Evolutionary conservation across 495 filamentous ascomycete genomes (phyloP), one percentile per base, ranked within the genome.

Genomic region (Recurvomyces mirabilis): DNA sequence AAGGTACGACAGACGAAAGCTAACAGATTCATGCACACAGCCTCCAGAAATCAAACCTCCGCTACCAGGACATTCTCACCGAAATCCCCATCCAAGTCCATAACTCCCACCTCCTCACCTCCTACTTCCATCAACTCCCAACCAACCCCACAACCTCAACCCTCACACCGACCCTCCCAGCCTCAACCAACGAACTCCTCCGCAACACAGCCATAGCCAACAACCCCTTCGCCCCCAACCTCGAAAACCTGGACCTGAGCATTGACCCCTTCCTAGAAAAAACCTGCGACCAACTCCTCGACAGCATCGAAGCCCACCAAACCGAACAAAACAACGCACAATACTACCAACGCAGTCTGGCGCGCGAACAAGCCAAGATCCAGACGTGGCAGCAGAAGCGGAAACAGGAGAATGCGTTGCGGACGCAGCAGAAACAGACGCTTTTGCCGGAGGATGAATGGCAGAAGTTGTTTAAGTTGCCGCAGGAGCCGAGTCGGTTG

Each of bases 251-350:
- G 25, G 85, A 94, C 46, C 80, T 98, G 38, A 85, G 78, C 54
- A 89, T 96, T 62, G 91, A 98, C 60, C 91, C 91, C 20, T 96
- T 91, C 73, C 77, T 98, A n/a, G 88, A 94, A 73, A 93, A 94
- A 74, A 93, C 89, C 45, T 91, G 85, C 65, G 88, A 98, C 59
- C 77, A 93, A 50, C 76, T 98, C 19, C 78, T 98, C 45, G 91
- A 98, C 46, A 85, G 79, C 67, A 96, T 98, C 59, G 91, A 98
- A 70, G 77, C 81, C 19, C 91, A 98, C 71, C 87, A 96, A 66
- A 93, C 88, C 37, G 91, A 98, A 67, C 81, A 89, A 60, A 98
- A 96, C 75, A 98, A 98, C 72, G 84, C 86, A 69, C 87, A 94
- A 67, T 98, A 94, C 72, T 93, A 96, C 71, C 86, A 94, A 68